phyloP scores from a whole-genome alignment of 345 rosid genomes.

The Brassica nigra region DNA sequence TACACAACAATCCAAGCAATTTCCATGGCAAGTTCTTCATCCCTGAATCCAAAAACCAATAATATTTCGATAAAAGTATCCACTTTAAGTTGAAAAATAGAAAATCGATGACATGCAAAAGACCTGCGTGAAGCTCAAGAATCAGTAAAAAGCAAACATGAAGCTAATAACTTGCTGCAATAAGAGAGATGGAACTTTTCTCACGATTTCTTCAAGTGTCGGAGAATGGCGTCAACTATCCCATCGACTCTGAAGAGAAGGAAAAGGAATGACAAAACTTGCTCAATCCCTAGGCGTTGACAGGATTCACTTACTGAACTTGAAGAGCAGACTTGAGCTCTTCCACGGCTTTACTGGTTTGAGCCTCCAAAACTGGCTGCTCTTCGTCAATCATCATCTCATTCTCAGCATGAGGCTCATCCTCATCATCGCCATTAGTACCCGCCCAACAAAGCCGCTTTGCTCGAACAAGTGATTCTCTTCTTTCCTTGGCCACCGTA shows the following conservation, averaged over 20 bases:
- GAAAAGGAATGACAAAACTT: too few relatives aligned
- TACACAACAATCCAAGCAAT: slow-evolving; percentile 95
- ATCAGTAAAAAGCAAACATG: not conserved
- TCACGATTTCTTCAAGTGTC: slow-evolving; percentile 81
- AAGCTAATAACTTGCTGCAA: not conserved
- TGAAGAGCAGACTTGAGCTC: slow-evolving; percentile 74
- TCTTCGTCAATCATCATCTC: slow-evolving; percentile 84
- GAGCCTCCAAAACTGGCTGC: slow-evolving; percentile 68
- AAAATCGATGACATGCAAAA: not conserved
- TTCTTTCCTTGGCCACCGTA: slow-evolving; percentile 82
- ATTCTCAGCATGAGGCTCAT: slow-evolving; percentile 43
- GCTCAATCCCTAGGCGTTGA: too few relatives aligned
- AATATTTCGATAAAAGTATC: slow-evolving; percentile 4
- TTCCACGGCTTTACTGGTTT: slow-evolving; percentile 63
- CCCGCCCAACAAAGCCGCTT: slow-evolving; percentile 85
- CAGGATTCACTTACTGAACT: slow-evolving; percentile 62
- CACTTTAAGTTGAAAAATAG: not conserved
- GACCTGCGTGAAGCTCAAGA: not conserved
- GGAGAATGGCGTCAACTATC: slow-evolving; percentile 70
- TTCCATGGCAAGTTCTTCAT: slow-evolving; percentile 87
- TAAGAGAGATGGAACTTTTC: slow-evolving; percentile 37
- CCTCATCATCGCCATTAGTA: slow-evolving; percentile 44
- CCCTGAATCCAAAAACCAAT: slow-evolving; percentile 52
- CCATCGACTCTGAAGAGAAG: slow-evolving; percentile 75
- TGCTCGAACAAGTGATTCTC: slow-evolving; percentile 81